Base-by-base conservation (phyloP, 371 early-diverging fungal species). In the Mortierella sp. region DNA sequence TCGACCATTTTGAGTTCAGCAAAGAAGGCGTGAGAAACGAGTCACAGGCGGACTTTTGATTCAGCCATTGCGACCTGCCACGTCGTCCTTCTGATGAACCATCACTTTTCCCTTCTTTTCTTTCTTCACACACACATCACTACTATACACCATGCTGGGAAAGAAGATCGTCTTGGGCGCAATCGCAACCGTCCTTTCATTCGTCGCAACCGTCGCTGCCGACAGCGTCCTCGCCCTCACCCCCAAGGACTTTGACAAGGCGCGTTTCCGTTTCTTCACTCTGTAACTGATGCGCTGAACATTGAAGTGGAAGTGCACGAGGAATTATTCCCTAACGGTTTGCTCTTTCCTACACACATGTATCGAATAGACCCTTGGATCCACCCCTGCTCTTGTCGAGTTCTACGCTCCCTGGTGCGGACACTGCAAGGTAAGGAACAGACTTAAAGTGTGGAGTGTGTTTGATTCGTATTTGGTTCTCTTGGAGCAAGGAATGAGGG, bases 391-490 rank as follows among this genome's bases (percentile, higher is more conserved):
- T 71, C 78, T 86, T 27, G 95, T 99, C 73, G 96, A 98, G 90
- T 98, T 98, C 91, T 98, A 94, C 88, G 98, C 98, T 18, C 98
- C 97, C 72, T 96, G 98, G 98, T 98, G 98, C 87, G 97, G 96
- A 65, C 97, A 98, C 92, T 99, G 98, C 92, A 96, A 98, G 90
- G 92, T 83, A 77, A 35, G 16, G 21, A 46, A 10, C 27, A 2
- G 4, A 18, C 18, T 72, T 55, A 38, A 21, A 18, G 21, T 16
- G 4, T 54, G 32, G 18, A 46, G 27, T 24, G 29, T 35, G 16
- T 7, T 60, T 41, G 35, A 27, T 16, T 24, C 32, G 3, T 46
- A n/a, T 8, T 21, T 58, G n/a, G 65, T 10, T 8, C 35, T 38
- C 16, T 21, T 35, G 38, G 16, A 56, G 5, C 18, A 54, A 27